Conservation (phyloP, 768 basidiomycete species). For the Suillus bovinus region DNA sequence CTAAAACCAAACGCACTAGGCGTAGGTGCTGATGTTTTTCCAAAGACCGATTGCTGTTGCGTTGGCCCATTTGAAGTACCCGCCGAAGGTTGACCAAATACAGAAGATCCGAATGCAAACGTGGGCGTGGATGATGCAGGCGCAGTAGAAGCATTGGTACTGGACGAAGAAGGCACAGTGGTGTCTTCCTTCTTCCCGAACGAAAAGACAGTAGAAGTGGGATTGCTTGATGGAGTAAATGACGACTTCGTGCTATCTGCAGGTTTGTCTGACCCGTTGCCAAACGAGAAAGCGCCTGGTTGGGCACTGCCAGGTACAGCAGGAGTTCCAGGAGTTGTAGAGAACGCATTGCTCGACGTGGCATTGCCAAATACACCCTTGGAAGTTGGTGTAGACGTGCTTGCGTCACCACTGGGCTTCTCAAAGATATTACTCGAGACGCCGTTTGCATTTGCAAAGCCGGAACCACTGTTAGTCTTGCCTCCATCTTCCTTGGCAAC, state of each 20-base stretch:
- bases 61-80: constrained; percentile 13
- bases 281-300: constrained; percentile 20
- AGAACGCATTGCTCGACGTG: constrained; percentile 17
- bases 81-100: background rate
- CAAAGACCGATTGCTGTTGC: constrained; percentile 22
- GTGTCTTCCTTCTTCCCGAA: constrained; percentile 4
- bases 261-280: constrained; percentile 20
- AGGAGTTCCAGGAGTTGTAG: constrained; percentile 20
- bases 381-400: constrained; percentile 22
- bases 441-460: constrained; percentile 18
- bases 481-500: constrained; percentile 9
- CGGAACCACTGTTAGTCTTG: constrained; percentile 20
- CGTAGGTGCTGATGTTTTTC: constrained; percentile 24
- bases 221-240: constrained; percentile 13
- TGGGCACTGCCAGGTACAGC: constrained; percentile 13
- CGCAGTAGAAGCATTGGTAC: constrained; percentile 2
- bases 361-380: constrained; percentile 18
- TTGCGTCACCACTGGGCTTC: constrained; percentile 20
- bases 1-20: constrained; percentile 38
- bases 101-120: constrained; percentile 7
- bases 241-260: constrained; percentile 18
- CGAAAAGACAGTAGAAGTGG: constrained; percentile 12
- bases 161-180: background rate
- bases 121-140: constrained; percentile 7
- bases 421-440: constrained; percentile 17